Percentiles rank a stretch among this genome's conserved stretches.
These are phyloP conservation scores for Linderniella brevidens DNA, from an alignment of 257 asterid species.

Conservation along the genomic window DNA sequence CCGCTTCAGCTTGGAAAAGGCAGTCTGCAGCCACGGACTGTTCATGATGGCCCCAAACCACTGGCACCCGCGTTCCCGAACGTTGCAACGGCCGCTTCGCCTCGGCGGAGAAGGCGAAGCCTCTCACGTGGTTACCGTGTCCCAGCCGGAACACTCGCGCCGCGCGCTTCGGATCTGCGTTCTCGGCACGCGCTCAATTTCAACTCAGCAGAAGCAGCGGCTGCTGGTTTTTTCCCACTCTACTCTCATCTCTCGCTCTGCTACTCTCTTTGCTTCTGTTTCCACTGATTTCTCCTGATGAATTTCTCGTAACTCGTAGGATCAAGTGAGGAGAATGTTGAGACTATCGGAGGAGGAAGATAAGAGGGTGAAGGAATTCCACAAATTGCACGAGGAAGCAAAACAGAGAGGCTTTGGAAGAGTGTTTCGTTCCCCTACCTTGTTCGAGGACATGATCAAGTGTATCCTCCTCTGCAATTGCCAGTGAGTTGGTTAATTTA, in stretches of 20 bases:
- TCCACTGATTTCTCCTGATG: conserved; percentile 1
- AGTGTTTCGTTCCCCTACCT: conserved; percentile 69
- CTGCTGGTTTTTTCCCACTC: conserved; percentile 24
- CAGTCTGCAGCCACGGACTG: conserved; percentile 75
- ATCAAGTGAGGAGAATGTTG: conserved; percentile 72
- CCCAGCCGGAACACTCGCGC: conserved; percentile 30
- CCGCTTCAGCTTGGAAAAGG: conserved; percentile 41
- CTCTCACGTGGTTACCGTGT: conserved; percentile 32
- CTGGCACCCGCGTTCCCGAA: conserved; percentile 64
- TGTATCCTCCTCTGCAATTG: conserved; percentile 86
- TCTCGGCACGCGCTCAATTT: conserved; percentile 22
- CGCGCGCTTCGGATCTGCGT: conserved; percentile 33
- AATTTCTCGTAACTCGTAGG: conserved; percentile 16
- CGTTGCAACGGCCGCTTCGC: conserved; percentile 63
- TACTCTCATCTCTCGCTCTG: neutral
- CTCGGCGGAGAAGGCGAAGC: conserved; percentile 27
- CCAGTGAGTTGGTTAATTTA: conserved; percentile 46
- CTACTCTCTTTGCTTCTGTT: neutral
- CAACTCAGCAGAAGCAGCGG: conserved; percentile 30
- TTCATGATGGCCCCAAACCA: conserved; percentile 92
- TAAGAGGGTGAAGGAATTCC: conserved; percentile 39
- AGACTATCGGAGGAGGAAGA: conserved; percentile 53
- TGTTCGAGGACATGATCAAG: conserved; percentile 88
- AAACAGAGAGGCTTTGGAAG: conserved; percentile 52
- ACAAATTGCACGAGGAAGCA: conserved; percentile 36